Conservation (phyloP, 208 protist genomes). For the Acanthamoeba culbertsoni region DNA sequence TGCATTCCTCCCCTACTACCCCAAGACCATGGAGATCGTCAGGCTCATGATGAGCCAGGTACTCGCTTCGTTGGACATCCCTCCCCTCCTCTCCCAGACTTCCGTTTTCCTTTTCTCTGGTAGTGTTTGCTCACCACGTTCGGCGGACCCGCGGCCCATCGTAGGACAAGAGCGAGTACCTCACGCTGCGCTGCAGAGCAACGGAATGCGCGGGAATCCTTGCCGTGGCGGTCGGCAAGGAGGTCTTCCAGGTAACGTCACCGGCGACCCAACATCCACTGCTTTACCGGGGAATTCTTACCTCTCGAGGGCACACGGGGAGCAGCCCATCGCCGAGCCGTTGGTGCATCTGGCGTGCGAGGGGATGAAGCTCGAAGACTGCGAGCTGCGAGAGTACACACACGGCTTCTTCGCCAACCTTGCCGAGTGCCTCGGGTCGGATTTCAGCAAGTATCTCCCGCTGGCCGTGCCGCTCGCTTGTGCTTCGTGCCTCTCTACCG, state of each 20-base stretch:
- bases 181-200: slow-evolving; percentile 37
- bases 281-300: too few relatives aligned
- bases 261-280: too few relatives aligned
- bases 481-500: slow-evolving; percentile 34
- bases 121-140: background rate
- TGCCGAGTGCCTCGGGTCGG: slow-evolving; percentile 1
- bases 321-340: background rate
- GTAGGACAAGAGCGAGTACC: background rate
- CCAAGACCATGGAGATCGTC: slow-evolving; percentile 9
- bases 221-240: slow-evolving; percentile 35
- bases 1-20: slow-evolving; percentile 34
- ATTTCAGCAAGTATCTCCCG: slow-evolving; percentile 20
- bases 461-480: background rate
- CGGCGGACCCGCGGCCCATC: background rate
- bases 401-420: slow-evolving; percentile 50
- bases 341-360: slow-evolving; percentile 22
- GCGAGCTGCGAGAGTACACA: slow-evolving; percentile 37
- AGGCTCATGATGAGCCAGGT: background rate
- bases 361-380: slow-evolving; percentile 46
- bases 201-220: slow-evolving; percentile 44
- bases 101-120: background rate
- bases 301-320: background rate
- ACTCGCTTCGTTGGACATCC: background rate
- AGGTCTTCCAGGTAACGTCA: slow-evolving; percentile 46
- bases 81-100: background rate